A percentile compares a stretch with the other conserved stretches of the same genome.
Conservation (phyloP, 2,329 filamentous ascomycete genomes). For the Pestalotiopsis sp. region DNA sequence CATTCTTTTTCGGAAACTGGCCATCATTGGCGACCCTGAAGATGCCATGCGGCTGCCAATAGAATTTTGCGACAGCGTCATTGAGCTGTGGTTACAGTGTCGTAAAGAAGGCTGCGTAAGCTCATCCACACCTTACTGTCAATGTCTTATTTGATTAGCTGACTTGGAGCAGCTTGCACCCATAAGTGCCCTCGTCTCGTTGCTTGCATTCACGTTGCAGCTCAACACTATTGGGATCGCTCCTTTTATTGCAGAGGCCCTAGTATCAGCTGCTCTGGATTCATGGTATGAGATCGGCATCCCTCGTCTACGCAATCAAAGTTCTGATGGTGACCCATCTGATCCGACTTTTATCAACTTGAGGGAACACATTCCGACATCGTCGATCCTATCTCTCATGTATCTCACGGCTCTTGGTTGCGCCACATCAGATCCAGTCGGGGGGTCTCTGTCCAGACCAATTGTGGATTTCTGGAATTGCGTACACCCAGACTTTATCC, state of each 20-base stretch:
- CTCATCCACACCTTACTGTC: slow-evolving; percentile 13
- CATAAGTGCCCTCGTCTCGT: slow-evolving; percentile 64
- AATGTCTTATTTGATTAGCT: not conserved
- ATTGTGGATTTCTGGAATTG: slow-evolving; percentile 65
- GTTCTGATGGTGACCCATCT: slow-evolving; percentile 46
- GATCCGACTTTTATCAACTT: slow-evolving; percentile 47
- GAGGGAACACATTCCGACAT: slow-evolving; percentile 61
- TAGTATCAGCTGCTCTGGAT: slow-evolving; percentile 58
- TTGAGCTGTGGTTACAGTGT: slow-evolving; percentile 71
- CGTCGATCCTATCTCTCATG: slow-evolving; percentile 67
- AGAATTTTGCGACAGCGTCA: slow-evolving; percentile 65
- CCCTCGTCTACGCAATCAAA: slow-evolving; percentile 51
- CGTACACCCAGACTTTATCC: slow-evolving; percentile 67
- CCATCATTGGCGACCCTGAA: slow-evolving; percentile 52
- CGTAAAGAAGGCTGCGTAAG: slow-evolving; percentile 55
- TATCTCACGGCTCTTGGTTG: slow-evolving; percentile 65
- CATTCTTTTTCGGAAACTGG: slow-evolving; percentile 69
- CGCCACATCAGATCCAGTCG: slow-evolving; percentile 36
- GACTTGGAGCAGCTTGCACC: slow-evolving; percentile 49
- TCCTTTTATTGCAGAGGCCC: slow-evolving; percentile 58
- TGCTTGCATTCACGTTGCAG: slow-evolving; percentile 15
- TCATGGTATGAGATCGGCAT: slow-evolving; percentile 64
- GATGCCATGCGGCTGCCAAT: slow-evolving; percentile 60
- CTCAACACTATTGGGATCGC: slow-evolving; percentile 49
- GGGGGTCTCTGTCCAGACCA: slow-evolving; percentile 26